These are phyloP conservation scores for Erodium maritimum DNA, from an alignment of 345 rosid genomes.

Conservation along the genomic window DNA sequence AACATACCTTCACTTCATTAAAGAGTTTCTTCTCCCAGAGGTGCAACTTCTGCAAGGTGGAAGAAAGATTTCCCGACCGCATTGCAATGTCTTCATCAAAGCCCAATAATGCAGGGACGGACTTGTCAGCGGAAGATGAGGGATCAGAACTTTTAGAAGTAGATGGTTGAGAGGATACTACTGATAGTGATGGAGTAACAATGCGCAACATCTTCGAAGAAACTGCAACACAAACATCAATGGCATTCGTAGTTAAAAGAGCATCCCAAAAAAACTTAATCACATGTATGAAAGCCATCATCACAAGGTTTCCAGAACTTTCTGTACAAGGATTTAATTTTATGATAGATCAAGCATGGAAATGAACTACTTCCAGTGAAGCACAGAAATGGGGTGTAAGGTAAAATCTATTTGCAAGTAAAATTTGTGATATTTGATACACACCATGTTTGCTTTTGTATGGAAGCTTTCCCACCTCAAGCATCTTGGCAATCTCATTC, in stretches of 20 bases:
- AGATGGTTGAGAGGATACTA: slow-evolving; percentile 40
- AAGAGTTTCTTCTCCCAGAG: slow-evolving; percentile 96
- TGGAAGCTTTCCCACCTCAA: slow-evolving; percentile 77
- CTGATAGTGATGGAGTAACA: slow-evolving; percentile 41
- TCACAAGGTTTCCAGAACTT: neutral
- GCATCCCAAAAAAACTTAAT: neutral
- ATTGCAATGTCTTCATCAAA: slow-evolving; percentile 58
- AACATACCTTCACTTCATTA: slow-evolving; percentile 82
- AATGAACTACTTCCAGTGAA: no score
- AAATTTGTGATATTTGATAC: neutral
- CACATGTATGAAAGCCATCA: neutral
- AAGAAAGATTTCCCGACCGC: slow-evolving; percentile 68
- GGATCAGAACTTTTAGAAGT: slow-evolving; percentile 41
- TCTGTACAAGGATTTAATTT: no score
- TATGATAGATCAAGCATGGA: no score
- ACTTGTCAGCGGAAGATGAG: slow-evolving; percentile 24
- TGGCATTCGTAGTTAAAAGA: slow-evolving; percentile 3
- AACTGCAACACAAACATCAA: slow-evolving; percentile 26
- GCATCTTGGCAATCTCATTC: slow-evolving; percentile 66
- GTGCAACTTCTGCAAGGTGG: slow-evolving; percentile 73
- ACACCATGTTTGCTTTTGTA: slow-evolving; percentile 66
- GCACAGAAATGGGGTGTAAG: no score
- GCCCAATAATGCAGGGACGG: slow-evolving; percentile 31
- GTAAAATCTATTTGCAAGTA: neutral
- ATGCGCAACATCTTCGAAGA: slow-evolving; percentile 54